Conservation (phyloP, 2,329 filamentous ascomycete genomes). For the Atkinsonella texensis region DNA sequence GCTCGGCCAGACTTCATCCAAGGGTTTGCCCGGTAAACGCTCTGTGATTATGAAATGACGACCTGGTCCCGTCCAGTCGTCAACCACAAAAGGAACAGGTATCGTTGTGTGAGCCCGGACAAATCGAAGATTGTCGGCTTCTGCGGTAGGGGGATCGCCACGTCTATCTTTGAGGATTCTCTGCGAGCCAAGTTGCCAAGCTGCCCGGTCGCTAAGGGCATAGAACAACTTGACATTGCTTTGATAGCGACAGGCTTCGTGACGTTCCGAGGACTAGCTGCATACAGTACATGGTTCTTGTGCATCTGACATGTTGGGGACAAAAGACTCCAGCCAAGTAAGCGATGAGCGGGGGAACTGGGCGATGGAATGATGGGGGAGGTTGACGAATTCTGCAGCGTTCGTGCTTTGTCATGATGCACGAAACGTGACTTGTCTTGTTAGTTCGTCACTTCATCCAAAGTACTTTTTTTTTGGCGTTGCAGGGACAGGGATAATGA, state of each 20-base stretch:
- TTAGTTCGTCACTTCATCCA: too few species aligned
- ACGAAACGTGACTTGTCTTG: too few species aligned
- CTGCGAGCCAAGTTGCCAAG: background rate
- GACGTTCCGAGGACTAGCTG: background rate
- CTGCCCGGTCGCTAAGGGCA: background rate
- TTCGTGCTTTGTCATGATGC: too few species aligned
- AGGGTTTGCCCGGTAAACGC: slow-evolving; percentile 8
- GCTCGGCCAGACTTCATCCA: slow-evolving; percentile 6
- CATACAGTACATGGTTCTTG: background rate
- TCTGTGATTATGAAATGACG: slow-evolving; percentile 8
- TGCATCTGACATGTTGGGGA: too few species aligned
- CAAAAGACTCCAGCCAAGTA: too few species aligned
- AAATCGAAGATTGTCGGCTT: background rate
- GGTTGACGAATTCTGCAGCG: too few species aligned
- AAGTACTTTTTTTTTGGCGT: too few species aligned
- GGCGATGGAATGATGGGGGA: too few species aligned
- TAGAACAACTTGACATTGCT: background rate
- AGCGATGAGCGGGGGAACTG: too few species aligned
- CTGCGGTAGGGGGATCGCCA: background rate
- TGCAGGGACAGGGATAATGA: too few species aligned
- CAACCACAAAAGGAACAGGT: background rate
- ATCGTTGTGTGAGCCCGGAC: background rate
- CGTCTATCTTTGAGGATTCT: background rate
- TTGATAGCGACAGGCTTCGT: background rate
- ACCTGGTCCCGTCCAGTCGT: background rate